Base-by-base conservation (phyloP, 768 basidiomycete species). In the Termitomyces sp. region DNA sequence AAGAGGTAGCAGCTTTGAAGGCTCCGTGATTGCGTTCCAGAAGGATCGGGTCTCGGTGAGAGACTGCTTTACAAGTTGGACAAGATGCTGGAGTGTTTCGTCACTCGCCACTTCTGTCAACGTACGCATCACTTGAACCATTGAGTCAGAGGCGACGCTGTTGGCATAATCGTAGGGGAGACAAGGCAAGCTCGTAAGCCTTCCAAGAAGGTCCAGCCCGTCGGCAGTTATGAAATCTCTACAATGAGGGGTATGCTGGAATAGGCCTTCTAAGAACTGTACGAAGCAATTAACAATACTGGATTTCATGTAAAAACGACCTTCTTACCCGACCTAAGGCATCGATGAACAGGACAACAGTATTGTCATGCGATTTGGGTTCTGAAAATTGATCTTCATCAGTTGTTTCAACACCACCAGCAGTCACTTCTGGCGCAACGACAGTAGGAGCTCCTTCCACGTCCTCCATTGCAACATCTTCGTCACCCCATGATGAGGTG, bases 191-290 rank as follows among this genome's bases (percentile, higher is more conserved):
- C 84, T 83, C 34, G 95, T 87, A 44, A 98, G 77, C 63, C 83
- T 81, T 63, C 93, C 86, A 57, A 98, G 75, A 64, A 81, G 78
- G 62, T 86, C 76, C 42, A 98, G 79, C 50, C 92, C 85, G 66
- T 95, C 83, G 60, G 81, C 78, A 49, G 81, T 75, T 60, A 97
- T 84, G 70, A 98, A 98, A 65, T 98, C 96, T 63, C 86, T 86
- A 77, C 91, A 91, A 70, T 98, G 92, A 24, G 86, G 84, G 1
- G 86, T 80, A 68, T 96, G 95, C 66, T 95, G 94, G 76, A 98
- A 95, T 44, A 98, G 80, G 6, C 97, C 95, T 70, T 95, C 93
- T 55, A 95, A 80, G 72, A 97, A 95, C 93, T 95, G 53, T 41
- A n/a, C 60, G 36, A 47, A 44, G 20, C 45, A 44, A 8, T 61